Conservation (phyloP, 768 basidiomycete genomes). For the Dentipellis sp. region DNA sequence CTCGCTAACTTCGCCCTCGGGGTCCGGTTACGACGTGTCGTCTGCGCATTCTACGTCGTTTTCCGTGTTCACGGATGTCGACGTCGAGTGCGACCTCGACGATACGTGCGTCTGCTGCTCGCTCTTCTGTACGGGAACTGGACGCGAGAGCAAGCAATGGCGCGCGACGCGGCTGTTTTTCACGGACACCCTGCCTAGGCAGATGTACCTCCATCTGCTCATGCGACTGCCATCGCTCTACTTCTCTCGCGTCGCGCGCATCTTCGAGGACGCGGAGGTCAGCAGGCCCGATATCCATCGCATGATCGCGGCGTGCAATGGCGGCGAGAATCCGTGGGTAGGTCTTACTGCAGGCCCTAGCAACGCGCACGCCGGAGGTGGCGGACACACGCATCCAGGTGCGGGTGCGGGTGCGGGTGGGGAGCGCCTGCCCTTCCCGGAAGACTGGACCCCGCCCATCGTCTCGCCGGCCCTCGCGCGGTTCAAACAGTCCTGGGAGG, state of each 20-base stretch:
- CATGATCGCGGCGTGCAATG: conserved; percentile 24
- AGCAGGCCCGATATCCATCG: conserved; percentile 59
- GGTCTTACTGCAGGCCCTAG: neutral
- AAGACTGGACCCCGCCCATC: conserved; percentile 31
- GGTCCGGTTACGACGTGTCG: neutral
- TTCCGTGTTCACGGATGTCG: neutral
- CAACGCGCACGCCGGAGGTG: neutral
- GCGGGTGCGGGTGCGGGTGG: neutral
- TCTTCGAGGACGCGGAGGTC: conserved; percentile 73
- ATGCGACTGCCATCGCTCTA: conserved; percentile 72
- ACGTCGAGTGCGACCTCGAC: neutral
- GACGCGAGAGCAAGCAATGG: neutral
- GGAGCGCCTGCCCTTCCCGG: conserved; percentile 21
- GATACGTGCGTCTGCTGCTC: conserved; percentile 12
- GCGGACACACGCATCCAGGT: neutral
- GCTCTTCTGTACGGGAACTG: conserved; percentile 2
- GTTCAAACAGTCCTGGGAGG: conserved; percentile 63
- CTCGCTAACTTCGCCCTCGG: conserved; percentile 1
- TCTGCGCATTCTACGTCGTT: neutral
- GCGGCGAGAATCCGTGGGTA: too few relatives aligned
- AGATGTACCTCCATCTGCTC: conserved; percentile 37
- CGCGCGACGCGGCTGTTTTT: conserved; percentile 18
- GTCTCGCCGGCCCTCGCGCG: conserved; percentile 56
- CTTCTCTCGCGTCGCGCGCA: conserved; percentile 66
- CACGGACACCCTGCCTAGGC: conserved; percentile 31